A percentile compares a stretch with the other conserved stretches of the same genome.
These are phyloP conservation scores for Eucalyptus pumila DNA, from an alignment of 345 rosid species.

Conservation along the genomic window DNA sequence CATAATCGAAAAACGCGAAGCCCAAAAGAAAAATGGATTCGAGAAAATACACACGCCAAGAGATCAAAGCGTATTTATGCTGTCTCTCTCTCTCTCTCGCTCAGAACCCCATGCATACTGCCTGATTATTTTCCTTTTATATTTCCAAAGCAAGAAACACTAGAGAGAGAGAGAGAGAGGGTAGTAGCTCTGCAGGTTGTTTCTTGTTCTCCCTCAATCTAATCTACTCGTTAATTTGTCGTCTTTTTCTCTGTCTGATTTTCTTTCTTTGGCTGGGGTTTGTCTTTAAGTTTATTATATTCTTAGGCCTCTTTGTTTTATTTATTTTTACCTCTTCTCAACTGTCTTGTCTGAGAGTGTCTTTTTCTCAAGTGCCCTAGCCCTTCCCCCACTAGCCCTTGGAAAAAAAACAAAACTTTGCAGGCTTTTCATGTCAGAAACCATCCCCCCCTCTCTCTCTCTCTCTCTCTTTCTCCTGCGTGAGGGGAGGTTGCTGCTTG, in stretches of 20 bases:
- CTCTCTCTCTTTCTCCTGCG: background rate
- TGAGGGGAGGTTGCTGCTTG: background rate
- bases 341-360: conserved; percentile 59
- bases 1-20: background rate
- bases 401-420: conserved; percentile 23
- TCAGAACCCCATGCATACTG: background rate
- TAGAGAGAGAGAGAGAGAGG: background rate
- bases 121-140: background rate
- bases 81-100: background rate
- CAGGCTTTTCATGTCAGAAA: conserved; percentile 45
- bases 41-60: background rate
- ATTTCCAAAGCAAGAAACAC: conserved; percentile 20
- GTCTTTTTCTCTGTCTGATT: background rate
- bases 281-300: conserved; percentile 7
- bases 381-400: conserved; percentile 26
- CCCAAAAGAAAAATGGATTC: background rate
- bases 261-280: background rate
- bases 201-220: background rate
- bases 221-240: background rate
- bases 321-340: background rate
- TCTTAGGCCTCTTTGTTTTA: background rate
- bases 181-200: conserved; percentile 28
- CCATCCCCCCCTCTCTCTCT: background rate
- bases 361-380: conserved; percentile 38
- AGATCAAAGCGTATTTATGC: background rate